Percentiles rank a stretch among this genome's conserved stretches.
These are phyloP conservation scores for Moesziomyces sp. DNA, from an alignment of 1,284 basidiomycete genomes.

Conservation along the genomic window DNA sequence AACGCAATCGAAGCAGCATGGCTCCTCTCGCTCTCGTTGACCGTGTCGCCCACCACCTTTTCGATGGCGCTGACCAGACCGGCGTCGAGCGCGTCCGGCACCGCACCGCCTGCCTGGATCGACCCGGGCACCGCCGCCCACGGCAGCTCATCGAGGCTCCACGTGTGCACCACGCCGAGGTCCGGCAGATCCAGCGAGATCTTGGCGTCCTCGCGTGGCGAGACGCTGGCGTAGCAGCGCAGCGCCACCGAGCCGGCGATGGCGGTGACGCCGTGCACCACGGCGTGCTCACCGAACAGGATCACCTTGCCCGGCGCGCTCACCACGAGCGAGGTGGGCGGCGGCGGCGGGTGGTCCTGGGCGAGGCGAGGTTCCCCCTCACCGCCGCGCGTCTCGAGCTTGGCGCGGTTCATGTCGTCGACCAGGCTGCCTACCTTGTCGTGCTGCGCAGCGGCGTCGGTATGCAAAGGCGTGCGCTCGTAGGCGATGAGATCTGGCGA, in stretches of 20 bases:
- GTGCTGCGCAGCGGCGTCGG: slow-evolving; percentile 10
- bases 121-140: slow-evolving; percentile 76
- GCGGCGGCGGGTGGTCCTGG: slow-evolving; percentile 40
- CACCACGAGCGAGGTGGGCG: slow-evolving; percentile 50
- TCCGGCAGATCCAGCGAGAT: slow-evolving; percentile 84
- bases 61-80: slow-evolving; percentile 44
- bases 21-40: slow-evolving; percentile 58
- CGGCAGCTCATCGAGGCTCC: slow-evolving; percentile 82
- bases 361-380: slow-evolving; percentile 44
- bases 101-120: slow-evolving; percentile 69
- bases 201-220: slow-evolving; percentile 79
- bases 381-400: slow-evolving; percentile 59
- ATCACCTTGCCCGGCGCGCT: slow-evolving; percentile 93
- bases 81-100: slow-evolving; percentile 71
- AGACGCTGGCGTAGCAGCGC: slow-evolving; percentile 88
- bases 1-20: slow-evolving; percentile 82
- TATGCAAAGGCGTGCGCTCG: slow-evolving; percentile 45
- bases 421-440: slow-evolving; percentile 44
- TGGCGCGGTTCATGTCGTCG: slow-evolving; percentile 52
- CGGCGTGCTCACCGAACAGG: slow-evolving; percentile 97
- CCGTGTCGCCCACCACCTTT: slow-evolving; percentile 51
- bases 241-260: slow-evolving; percentile 94
- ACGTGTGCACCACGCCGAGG: slow-evolving; percentile 82
- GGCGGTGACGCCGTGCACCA: slow-evolving; percentile 96
- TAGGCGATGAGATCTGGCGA: slow-evolving; percentile 39